Conservation (phyloP, 495 filamentous ascomycete genomes). For the Trichoderma parareesei region DNA sequence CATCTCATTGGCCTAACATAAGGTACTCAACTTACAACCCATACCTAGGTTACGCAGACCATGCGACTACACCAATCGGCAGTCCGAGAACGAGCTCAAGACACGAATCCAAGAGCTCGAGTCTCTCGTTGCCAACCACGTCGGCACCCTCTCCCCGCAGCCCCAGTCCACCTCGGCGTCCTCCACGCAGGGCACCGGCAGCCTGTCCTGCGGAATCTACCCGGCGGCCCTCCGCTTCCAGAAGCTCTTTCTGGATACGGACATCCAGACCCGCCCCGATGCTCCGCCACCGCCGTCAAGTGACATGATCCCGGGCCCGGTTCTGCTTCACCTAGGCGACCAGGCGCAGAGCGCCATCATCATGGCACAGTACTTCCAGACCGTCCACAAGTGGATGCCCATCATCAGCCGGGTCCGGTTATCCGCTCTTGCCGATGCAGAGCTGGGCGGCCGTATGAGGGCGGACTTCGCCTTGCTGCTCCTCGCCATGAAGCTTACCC, state of each 20-base stretch:
- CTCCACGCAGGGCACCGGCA: background rate
- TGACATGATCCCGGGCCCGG: slow-evolving; percentile 13
- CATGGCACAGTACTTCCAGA: slow-evolving; percentile 24
- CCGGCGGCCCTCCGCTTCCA: slow-evolving; percentile 3
- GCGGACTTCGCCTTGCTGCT: slow-evolving; percentile 34
- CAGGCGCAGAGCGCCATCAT: slow-evolving; percentile 23
- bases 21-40: too few relatives aligned
- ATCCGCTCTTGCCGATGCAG: slow-evolving; percentile 23
- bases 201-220: background rate
- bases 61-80: slow-evolving; percentile 1
- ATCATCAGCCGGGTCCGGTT: slow-evolving; percentile 43
- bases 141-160: background rate
- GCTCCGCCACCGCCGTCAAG: background rate
- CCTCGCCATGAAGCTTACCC: slow-evolving; percentile 41
- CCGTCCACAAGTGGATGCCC: slow-evolving; percentile 40
- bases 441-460: slow-evolving; percentile 38
- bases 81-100: slow-evolving; percentile 2
- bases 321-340: slow-evolving; percentile 26
- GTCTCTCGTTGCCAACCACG: background rate
- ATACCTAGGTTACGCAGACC: background rate
- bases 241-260: slow-evolving; percentile 1
- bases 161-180: background rate
- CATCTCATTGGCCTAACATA: background rate
- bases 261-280: background rate
- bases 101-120: background rate